A percentile compares a stretch with the other conserved stretches of the same genome.
phyloP scores from a whole-genome alignment of 2,329 filamentous ascomycete genomes.

The Seiridium unicorne region DNA sequence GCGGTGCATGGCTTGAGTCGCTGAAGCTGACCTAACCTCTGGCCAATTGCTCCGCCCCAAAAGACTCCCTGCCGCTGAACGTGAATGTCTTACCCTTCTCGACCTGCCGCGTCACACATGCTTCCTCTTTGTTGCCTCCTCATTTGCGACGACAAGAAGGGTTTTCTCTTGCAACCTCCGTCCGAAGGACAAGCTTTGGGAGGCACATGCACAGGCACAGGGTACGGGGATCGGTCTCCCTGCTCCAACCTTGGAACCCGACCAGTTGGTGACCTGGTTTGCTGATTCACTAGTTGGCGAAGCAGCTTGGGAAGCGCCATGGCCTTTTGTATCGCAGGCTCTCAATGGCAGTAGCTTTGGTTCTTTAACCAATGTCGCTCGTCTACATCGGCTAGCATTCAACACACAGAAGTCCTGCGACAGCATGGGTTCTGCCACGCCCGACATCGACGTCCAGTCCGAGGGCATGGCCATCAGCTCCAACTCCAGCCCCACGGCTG shows the following conservation, averaged over 20 bases:
- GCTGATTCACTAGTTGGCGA: too few relatives aligned
- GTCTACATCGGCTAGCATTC: not conserved
- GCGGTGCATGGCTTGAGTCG: not conserved
- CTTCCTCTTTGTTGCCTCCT: not conserved
- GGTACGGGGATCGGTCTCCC: too few relatives aligned
- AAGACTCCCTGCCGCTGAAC: slow-evolving; percentile 4
- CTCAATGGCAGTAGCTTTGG: too few relatives aligned
- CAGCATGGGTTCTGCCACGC: not conserved
- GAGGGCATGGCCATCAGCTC: slow-evolving; percentile 7
- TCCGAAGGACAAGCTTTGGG: too few relatives aligned
- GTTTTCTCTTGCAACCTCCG: too few relatives aligned
- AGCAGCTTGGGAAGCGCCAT: not conserved
- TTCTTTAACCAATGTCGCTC: too few relatives aligned
- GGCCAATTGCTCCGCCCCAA: slow-evolving; percentile 4
- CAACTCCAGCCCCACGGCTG: slow-evolving; percentile 20
- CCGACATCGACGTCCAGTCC: not conserved
- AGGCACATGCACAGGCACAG: too few relatives aligned
- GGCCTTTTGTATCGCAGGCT: not conserved
- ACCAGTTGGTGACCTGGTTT: too few relatives aligned
- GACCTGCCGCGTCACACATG: not conserved
- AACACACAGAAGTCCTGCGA: not conserved
- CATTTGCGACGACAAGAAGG: not conserved
- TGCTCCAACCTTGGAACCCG: too few relatives aligned
- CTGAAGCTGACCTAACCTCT: not conserved
- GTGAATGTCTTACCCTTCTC: not conserved